A percentile compares a stretch with the other conserved stretches of the same genome.
These are phyloP conservation scores for Salix suchowensis DNA, from an alignment of 345 rosid genomes.

Conservation along the genomic window DNA sequence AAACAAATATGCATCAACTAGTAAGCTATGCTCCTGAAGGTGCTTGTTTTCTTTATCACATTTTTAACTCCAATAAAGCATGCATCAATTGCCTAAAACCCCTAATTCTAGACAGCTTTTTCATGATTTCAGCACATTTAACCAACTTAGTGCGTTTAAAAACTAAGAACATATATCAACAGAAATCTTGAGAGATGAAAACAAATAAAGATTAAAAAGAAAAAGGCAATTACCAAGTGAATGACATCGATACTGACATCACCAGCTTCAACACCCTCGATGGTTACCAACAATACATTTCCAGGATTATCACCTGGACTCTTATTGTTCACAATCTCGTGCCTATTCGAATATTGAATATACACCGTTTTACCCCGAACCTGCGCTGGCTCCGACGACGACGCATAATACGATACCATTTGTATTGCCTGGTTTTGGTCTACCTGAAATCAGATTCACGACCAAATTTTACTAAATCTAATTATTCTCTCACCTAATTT, in stretches of 20 bases:
- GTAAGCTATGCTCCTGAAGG: too few relatives aligned
- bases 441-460: conserved; percentile 31
- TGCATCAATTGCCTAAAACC: background rate
- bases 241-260: conserved; percentile 89
- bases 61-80: background rate
- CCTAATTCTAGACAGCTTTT: background rate
- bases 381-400: conserved; percentile 96
- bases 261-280: conserved; percentile 92
- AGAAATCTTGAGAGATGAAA: background rate
- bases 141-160: background rate
- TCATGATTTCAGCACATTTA: background rate
- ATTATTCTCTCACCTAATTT: too few relatives aligned
- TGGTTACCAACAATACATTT: conserved; percentile 83
- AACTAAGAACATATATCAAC: background rate
- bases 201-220: background rate
- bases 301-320: conserved; percentile 97
- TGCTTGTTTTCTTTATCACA: too few relatives aligned
- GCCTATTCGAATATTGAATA: conserved; percentile 90
- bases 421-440: conserved; percentile 90
- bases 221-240: conserved; percentile 65
- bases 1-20: too few relatives aligned
- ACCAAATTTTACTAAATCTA: background rate
- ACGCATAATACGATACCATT: conserved; percentile 94
- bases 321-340: conserved; percentile 93
- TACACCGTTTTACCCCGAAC: conserved; percentile 92